Evolutionary conservation across 2,329 filamentous ascomycete species (phyloP).

Genomic region (Elsinoe arachidis): DNA sequence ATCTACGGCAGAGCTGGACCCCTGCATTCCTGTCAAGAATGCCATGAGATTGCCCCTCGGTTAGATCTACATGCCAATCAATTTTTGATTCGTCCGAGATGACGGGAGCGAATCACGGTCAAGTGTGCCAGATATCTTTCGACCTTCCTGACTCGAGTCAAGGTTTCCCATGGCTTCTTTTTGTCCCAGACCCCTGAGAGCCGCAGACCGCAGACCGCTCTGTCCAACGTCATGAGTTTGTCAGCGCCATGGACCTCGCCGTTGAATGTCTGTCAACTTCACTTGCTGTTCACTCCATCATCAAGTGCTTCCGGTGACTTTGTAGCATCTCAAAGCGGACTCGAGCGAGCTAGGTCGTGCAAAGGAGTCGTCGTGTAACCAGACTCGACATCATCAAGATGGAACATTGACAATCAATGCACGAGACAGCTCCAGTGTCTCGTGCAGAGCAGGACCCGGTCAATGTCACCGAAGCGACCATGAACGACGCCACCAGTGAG

Average conservation of each 20-base stretch:
- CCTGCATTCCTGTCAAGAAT: neutral
- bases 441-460: neutral
- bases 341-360: neutral
- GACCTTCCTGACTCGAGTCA: slow-evolving; percentile 2
- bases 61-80: slow-evolving; percentile 1
- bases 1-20: neutral
- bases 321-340: neutral
- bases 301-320: neutral
- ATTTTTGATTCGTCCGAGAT: slow-evolving; percentile 1
- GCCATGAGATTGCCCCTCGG: neutral
- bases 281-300: neutral
- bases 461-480: neutral
- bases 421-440: slow-evolving; percentile 1
- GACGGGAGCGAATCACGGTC: neutral
- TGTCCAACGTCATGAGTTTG: slow-evolving; percentile 5
- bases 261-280: neutral
- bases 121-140: neutral
- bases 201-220: neutral
- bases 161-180: neutral
- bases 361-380: neutral
- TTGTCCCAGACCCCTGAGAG: neutral
- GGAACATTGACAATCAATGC: slow-evolving; percentile 13
- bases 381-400: slow-evolving; percentile 28
- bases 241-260: neutral
- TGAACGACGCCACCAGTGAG: neutral